Conservation (phyloP, 345 rosid genomes). For the Carallia brachiata region DNA sequence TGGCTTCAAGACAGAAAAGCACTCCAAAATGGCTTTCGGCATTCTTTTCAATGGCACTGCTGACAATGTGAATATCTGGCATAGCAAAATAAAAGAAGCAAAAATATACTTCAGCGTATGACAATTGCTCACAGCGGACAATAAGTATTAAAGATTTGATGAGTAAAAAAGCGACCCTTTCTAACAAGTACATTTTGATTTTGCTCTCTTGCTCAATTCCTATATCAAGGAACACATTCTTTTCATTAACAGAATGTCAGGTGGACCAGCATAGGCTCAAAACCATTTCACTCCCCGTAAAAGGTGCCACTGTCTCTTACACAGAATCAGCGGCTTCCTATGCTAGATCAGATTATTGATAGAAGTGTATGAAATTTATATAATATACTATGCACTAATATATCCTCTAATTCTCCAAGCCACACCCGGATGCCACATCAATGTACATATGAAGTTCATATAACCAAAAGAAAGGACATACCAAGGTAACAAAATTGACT, state of each 20-base stretch:
- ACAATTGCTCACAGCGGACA: background rate
- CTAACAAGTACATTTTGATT: no score
- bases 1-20: slow-evolving; percentile 71
- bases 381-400: background rate
- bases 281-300: no score
- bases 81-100: slow-evolving; percentile 11
- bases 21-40: slow-evolving; percentile 59
- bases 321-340: no score
- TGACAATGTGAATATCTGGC: slow-evolving; percentile 84
- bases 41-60: slow-evolving; percentile 68
- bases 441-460: background rate
- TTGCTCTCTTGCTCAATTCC: no score
- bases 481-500: slow-evolving; percentile 83
- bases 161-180: no score
- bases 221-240: no score
- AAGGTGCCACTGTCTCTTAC: no score
- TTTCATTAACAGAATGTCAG: no score
- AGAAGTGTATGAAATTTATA: background rate
- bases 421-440: background rate
- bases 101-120: slow-evolving; percentile 5
- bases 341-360: no score
- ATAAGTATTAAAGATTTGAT: no score
- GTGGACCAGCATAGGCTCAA: no score
- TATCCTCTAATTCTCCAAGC: background rate
- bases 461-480: slow-evolving; percentile 25